Evolutionary conservation across 2,329 filamentous ascomycete genomes (phyloP).

Genomic region (Microascus cirrosus): DNA sequence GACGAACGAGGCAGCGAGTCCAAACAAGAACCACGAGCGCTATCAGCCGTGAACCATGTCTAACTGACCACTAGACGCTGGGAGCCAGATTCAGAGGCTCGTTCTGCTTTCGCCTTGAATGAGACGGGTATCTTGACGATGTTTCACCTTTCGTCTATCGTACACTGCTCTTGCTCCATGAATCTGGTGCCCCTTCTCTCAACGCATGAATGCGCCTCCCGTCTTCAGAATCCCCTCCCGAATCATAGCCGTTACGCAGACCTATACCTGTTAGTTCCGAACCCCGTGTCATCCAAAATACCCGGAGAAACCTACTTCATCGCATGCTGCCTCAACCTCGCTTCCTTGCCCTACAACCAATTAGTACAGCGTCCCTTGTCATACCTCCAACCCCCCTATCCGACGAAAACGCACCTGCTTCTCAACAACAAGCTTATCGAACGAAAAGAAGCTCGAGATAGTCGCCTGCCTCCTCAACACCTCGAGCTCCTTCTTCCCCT

Average conservation of each 20-base stretch:
- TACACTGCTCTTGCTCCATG: not conserved
- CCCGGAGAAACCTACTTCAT: not conserved
- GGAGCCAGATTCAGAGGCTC: not conserved
- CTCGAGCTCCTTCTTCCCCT: slow-evolving; percentile 77
- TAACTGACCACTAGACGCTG: not conserved
- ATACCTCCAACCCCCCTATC: not conserved
- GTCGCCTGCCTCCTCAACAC: slow-evolving; percentile 93
- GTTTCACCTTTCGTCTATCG: not conserved
- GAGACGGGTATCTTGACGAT: not conserved
- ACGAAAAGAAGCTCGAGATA: slow-evolving; percentile 88
- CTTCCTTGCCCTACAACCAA: not conserved
- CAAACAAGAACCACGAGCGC: not conserved
- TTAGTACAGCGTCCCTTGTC: not conserved
- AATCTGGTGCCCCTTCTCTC: not conserved
- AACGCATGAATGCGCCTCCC: not conserved
- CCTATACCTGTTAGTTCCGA: not conserved
- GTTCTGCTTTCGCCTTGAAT: not conserved
- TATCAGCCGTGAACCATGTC: not conserved
- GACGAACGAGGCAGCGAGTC: not conserved
- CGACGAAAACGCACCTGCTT: not conserved
- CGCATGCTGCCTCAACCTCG: not conserved
- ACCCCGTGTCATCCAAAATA: not conserved
- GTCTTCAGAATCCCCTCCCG: not conserved
- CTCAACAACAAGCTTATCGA: slow-evolving; percentile 87
- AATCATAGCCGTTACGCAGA: not conserved